phyloP scores from a whole-genome alignment of 306 rosid genomes.

The Prunus mira region DNA sequence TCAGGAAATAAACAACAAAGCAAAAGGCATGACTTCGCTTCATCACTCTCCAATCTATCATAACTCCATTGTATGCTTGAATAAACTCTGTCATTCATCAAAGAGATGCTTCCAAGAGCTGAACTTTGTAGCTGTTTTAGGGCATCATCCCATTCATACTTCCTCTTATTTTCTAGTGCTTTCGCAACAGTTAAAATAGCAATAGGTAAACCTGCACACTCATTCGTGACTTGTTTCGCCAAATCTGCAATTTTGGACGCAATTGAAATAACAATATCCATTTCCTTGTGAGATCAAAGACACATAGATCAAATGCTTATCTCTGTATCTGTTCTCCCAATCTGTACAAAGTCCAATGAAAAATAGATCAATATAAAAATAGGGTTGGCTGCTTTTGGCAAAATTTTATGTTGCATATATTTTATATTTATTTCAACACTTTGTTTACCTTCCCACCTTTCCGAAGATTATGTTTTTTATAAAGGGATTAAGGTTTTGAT shows the following conservation, averaged over 20 bases:
- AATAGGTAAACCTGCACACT: constrained; percentile 43
- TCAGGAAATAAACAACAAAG: constrained; percentile 29
- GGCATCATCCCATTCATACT: constrained; percentile 23
- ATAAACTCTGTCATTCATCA: not conserved
- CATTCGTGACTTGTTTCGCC: constrained; percentile 10
- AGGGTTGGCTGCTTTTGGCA: too few species aligned
- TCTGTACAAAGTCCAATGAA: too few species aligned
- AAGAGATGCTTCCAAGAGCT: not conserved
- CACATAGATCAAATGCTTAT: too few species aligned
- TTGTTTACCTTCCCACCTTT: too few species aligned
- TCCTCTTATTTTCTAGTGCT: constrained; percentile 3
- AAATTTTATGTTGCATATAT: too few species aligned
- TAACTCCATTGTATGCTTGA: constrained; percentile 13
- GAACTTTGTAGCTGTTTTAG: constrained; percentile 11
- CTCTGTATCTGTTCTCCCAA: too few species aligned
- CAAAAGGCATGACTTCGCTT: constrained; percentile 12
- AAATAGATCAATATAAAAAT: too few species aligned
- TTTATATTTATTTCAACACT: too few species aligned
- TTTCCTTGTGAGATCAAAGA: not conserved
- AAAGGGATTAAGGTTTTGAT: too few species aligned
- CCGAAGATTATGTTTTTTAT: too few species aligned
- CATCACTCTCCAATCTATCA: constrained; percentile 5
- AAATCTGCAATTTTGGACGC: not conserved
- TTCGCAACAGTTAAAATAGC: constrained; percentile 33
- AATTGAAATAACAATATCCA: not conserved